These are phyloP conservation scores for Asterochloris sp. DNA, from an alignment of 139 green algal species.

Conservation along the genomic window DNA sequence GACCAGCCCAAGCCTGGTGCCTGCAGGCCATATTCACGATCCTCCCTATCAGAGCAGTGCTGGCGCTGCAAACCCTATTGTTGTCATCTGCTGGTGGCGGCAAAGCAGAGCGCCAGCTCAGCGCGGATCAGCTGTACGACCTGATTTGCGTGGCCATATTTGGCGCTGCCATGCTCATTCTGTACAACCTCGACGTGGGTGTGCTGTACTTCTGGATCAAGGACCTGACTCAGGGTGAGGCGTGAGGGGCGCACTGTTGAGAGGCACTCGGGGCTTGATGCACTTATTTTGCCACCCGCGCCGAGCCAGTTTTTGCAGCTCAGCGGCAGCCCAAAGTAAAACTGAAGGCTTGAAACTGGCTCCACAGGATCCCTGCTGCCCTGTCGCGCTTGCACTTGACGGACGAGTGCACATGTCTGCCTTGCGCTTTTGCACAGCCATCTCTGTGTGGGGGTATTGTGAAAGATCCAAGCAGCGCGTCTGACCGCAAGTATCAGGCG, in stretches of 20 bases:
- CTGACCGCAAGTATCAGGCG: no score
- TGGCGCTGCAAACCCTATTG: background rate
- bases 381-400: no score
- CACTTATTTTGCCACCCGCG: no score
- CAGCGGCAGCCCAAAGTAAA: no score
- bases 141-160: constrained; percentile 69
- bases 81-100: background rate
- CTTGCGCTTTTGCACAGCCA: no score
- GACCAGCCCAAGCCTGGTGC: no score
- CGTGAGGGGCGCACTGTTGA: background rate
- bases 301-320: no score
- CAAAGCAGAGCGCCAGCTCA: constrained; percentile 10
- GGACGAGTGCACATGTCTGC: no score
- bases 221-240: constrained; percentile 25
- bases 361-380: no score
- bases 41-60: constrained; percentile 58
- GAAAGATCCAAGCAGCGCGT: no score
- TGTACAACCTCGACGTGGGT: constrained; percentile 65
- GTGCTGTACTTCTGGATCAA: constrained; percentile 86
- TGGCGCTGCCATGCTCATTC: constrained; percentile 35
- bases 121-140: constrained; percentile 74
- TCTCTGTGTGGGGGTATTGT: no score
- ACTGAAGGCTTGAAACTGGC: no score
- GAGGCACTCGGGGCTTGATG: background rate
- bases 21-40: constrained; percentile 71